Evolutionary conservation across 495 filamentous ascomycete species (phyloP), one percentile per base, ranked within the genome.

Genomic region (Penicillium parvum): DNA sequence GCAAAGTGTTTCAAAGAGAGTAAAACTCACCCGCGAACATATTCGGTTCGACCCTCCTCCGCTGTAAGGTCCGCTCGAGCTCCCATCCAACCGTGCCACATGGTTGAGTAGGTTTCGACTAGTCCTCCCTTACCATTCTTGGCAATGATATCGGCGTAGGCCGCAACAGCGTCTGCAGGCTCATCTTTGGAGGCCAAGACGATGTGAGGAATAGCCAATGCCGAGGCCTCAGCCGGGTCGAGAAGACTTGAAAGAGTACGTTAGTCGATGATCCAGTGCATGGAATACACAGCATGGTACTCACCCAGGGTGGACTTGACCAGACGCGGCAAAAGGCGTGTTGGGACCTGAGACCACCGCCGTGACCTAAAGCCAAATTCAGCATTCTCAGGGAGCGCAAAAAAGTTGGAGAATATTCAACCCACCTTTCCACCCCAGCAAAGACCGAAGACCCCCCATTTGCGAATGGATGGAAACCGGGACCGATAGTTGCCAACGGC

Each of bases 61-160:
- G 73, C 55, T 20, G 65, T 63, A 8, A 82, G 47, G n/a, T 79
- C 57, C 0, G 78, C 75, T 25, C 78, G 64, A 0, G 79, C 75
- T 2, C 76, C 74, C 80, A 83, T 83, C 76, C 78, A 83, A 12
- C 79, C 79, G 47, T 82, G 79, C 58, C 65, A 67, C 75, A 77
- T 76, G 4, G 44, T 66, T 1, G 45, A 30, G 43, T 79, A 82
- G 4, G 62, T 74, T 49, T 80, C 73, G 3, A 82, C 69, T 34
- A 63, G 43, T 1, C 64, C 68, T 11, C 37, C 55, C 23, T 61
- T 57, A 6, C 57, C 66, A n/a, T 63, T 65, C 15, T 57, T 60
- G 3, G 57, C 51, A 3, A 79, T 49, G 1, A 67, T 49, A 35
- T 67, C 37, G 1, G 47, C 52, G 40, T 75, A 74, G 14, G 60